Conservation (phyloP, 2,329 filamentous ascomycete species). For the Thielaviopsis euricoi region DNA sequence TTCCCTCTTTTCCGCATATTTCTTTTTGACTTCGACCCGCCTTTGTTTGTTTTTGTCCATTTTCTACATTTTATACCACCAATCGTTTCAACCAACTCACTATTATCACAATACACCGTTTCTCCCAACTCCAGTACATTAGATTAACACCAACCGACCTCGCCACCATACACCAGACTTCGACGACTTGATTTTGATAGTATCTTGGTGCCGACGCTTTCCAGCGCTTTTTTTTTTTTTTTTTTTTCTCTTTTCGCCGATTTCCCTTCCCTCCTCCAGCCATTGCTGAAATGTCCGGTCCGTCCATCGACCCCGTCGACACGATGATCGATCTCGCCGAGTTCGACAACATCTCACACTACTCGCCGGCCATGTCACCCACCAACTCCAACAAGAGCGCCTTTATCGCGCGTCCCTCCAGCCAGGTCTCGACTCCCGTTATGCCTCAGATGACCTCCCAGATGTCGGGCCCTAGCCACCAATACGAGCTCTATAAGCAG, state of each 20-base stretch:
- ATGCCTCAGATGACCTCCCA: slow-evolving; percentile 35
- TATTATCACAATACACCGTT: not conserved
- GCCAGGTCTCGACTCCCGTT: slow-evolving; percentile 37
- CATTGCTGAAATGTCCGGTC: slow-evolving; percentile 18
- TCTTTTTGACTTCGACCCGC: not conserved
- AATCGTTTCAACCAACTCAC: not conserved
- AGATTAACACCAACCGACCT: not conserved
- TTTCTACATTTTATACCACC: not conserved
- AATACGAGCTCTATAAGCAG: slow-evolving; percentile 90
- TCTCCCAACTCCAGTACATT: not conserved
- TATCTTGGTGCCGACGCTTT: not conserved
- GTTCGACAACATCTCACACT: slow-evolving; percentile 43
- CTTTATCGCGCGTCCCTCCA: slow-evolving; percentile 32
- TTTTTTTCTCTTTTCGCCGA: not conserved
- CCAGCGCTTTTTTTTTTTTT: not conserved
- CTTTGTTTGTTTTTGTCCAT: not conserved
- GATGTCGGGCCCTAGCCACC: slow-evolving; percentile 72
- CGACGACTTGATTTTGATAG: too few species aligned
- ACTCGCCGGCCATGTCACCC: slow-evolving; percentile 44
- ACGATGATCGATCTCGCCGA: slow-evolving; percentile 43
- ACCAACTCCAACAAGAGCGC: slow-evolving; percentile 34
- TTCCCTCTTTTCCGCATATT: not conserved
- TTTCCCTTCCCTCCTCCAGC: not conserved
- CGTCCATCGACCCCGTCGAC: slow-evolving; percentile 36
- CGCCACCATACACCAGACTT: not conserved